phyloP scores from a whole-genome alignment of 2,329 filamentous ascomycete species.

The Ceratocystis destructans region DNA sequence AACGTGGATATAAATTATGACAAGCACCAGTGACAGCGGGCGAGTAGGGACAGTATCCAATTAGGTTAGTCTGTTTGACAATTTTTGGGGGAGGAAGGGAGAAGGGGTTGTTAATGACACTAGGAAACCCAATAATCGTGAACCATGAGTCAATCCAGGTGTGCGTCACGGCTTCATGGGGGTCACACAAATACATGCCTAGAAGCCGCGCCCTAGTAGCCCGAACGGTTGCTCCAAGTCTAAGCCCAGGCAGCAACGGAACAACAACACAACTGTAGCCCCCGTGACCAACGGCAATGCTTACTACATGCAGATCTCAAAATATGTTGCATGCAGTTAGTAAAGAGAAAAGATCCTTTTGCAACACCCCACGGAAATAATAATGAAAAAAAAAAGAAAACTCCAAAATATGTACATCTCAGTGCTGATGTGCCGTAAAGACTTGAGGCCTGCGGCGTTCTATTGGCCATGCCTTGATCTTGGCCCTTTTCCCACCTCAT shows the following conservation, averaged over 20 bases:
- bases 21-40: neutral
- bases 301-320: too few species aligned
- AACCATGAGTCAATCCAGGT: neutral
- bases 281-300: too few species aligned
- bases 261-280: too few species aligned
- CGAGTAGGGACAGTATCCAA: neutral
- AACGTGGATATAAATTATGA: neutral
- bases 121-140: neutral
- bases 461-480: neutral
- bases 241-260: too few species aligned
- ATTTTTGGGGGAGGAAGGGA: too few species aligned
- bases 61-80: neutral
- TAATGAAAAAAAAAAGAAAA: neutral
- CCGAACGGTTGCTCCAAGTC: too few species aligned
- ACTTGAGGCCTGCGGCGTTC: neutral
- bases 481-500: neutral
- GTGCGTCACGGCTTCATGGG: too few species aligned
- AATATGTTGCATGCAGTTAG: too few species aligned
- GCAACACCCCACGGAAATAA: neutral
- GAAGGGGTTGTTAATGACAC: neutral
- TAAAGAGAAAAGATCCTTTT: neutral
- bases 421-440: neutral
- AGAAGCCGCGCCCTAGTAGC: too few species aligned
- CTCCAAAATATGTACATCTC: constrained; percentile 5
- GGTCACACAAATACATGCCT: too few species aligned